These are phyloP conservation scores for Arabidopsis thaliana DNA, from an alignment of 345 rosid genomes.

Conservation along the genomic window TAIR10.1 NC_003076.8:4180501-4181000, in stretches of 20 bases:
- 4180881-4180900: not conserved
- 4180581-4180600: not conserved
- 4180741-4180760: not conserved
- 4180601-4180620: not conserved
- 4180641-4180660: constrained; percentile 26
- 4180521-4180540: not conserved
- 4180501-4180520: too few relatives aligned
- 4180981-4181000: constrained; percentile 10
- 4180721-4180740: not conserved
- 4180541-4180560: not conserved
- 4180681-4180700: constrained; percentile 6
- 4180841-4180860: not conserved
- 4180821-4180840: not conserved
- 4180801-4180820: not conserved
- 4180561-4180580: not conserved
- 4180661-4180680: not conserved
- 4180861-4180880: not conserved
- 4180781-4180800: too few relatives aligned
- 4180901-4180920: constrained; percentile 3
- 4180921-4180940: constrained; percentile 22
- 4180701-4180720: not conserved
- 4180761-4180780: too few relatives aligned
- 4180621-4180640: not conserved
- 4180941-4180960: constrained; percentile 17
- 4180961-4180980: constrained; percentile 1